Base-by-base conservation (phyloP, 73 alveolate species). In the Paramecium sexaurelia region DNA sequence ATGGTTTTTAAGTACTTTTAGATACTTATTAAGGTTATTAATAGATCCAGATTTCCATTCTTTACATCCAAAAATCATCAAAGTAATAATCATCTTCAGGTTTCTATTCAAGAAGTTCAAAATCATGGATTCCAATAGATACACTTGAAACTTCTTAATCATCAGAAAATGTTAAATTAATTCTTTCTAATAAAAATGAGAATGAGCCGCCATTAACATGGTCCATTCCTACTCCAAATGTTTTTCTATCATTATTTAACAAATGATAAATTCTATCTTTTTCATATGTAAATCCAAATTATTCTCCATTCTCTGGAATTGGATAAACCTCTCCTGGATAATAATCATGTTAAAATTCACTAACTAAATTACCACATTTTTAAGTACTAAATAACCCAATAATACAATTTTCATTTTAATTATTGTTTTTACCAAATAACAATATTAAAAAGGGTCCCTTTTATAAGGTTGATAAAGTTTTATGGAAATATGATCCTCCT, bases 21-120 rank as follows among this genome's bases (percentile, higher is more conserved):
- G 45, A 24, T 9, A 45, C 73, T 11, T 27, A 29, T 43, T 78
- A 24, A 10, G 90, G 68, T 41, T 39, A 24, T 43, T 78, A 24
- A 40, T 78, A 78, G 2, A 40, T 24, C 90, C 90, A 78, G 24
- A 78, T 78, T 78, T 78, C 90, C 68, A 78, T 45, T 45, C 55
- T 78, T 43, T 78, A 15, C 75, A 78, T 41, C 90, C 90, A 78
- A 22, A 78, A 78, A 45, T 78, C 90, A 78, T 78, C 90, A 78
- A 78, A 78, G 41, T 78, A 78, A 24, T 78, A 78, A 78, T 78
- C 90, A 6, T 78, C 90, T 9, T 78, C 90, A 11, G 90, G 90
- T 43, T 78, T 78, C 19, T 39, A 33, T 78, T 78, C 90, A 4
- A 78, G 22, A 17, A 78, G 20, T 22, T 78, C 90, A 78, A 78